Conservation (phyloP, 2,329 filamentous ascomycete species). For the Helicocarpus griseus region DNA sequence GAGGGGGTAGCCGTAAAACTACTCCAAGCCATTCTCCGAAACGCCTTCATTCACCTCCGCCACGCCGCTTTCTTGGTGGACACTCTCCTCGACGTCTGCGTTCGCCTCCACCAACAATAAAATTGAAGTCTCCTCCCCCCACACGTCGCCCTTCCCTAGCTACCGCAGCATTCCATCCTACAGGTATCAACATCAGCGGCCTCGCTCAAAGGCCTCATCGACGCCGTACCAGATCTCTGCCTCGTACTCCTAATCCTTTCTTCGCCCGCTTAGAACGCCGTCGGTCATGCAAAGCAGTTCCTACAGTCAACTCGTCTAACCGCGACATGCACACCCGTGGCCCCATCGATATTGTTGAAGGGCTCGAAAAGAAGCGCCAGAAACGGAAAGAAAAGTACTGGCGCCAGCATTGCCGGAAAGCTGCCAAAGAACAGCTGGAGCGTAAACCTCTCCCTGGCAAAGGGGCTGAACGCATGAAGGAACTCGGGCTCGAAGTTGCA, state of each 20-base stretch:
- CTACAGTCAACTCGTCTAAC: slow-evolving; percentile 17
- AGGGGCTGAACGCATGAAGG: slow-evolving; percentile 86
- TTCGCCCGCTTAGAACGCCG: slow-evolving; percentile 31
- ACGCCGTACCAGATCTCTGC: slow-evolving; percentile 76
- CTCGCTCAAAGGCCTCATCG: slow-evolving; percentile 56
- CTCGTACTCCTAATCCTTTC: slow-evolving; percentile 65
- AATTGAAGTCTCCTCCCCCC: slow-evolving; percentile 40
- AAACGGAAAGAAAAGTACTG: slow-evolving; percentile 87
- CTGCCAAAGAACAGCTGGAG: slow-evolving; percentile 56
- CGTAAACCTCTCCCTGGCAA: slow-evolving; percentile 68
- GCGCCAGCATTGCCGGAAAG: slow-evolving; percentile 79
- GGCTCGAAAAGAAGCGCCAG: slow-evolving; percentile 86
- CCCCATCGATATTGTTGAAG: slow-evolving; percentile 97
- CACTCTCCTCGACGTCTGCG: slow-evolving; percentile 61
- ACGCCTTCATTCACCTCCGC: slow-evolving; percentile 46
- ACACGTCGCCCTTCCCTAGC: slow-evolving; percentile 34
- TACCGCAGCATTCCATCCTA: slow-evolving; percentile 36
- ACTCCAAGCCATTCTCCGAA: slow-evolving; percentile 52
- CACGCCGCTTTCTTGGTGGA: slow-evolving; percentile 52
- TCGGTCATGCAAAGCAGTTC: slow-evolving; percentile 23
- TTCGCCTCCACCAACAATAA: slow-evolving; percentile 59
- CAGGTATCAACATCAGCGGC: slow-evolving; percentile 43
- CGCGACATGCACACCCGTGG: slow-evolving; percentile 64
- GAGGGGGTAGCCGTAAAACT: slow-evolving; percentile 41
- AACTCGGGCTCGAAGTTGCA: slow-evolving; percentile 80